Evolutionary conservation across 352 stramenopile species (phyloP), one percentile per base, ranked within the genome.

Genomic region (Phytophthora cryptogea): DNA sequence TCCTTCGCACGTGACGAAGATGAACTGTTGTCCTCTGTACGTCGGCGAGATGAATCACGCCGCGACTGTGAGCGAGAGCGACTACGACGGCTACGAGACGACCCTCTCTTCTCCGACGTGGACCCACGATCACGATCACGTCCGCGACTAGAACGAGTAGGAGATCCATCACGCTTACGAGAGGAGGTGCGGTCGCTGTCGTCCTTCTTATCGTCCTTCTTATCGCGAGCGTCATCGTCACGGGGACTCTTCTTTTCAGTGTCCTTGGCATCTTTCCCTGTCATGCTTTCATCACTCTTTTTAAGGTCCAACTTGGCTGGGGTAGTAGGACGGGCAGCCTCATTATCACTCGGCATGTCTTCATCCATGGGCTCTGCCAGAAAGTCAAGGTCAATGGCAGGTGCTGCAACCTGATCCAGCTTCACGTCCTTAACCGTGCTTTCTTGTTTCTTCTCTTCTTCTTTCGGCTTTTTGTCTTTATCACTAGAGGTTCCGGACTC

Each of bases 341-440:
- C 79, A 37, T 68, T 82, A 9, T 81, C 78, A 57, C 74, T 86
- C 0, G 45, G 40, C 28, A 75, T 54, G 10, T 71, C 70, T 20
- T 90, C 81, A 33, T 92, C 77, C 50, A 70, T 54, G 8, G 66
- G 66, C 48, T 72, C 70, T 26, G 70, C 63, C 49, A 94, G 55
- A 56, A 94, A 94, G 60, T 90, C 86, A 54, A 94, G 72, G 54
- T 94, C 86, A 61, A 94, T 94, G 3, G 86, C 86, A 48, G 86
- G 86, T 17, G 86, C 86, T 23, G 83, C 82, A 16, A 94, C 74
- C 39, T 91, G 74, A 41, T 94, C 80, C 40, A 87, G 54, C 63
- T 92, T 90, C 10, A 91, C 83, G 31, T 94, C 83, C 49, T 90
- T 83, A 31, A 76, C 69, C 26, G 58, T 83, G 47, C 51, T 78